A percentile compares a stretch with the other conserved stretches of the same genome.
phyloP scores from a whole-genome alignment of 805 yeast species.

The Metschnikowia shivogae region DNA sequence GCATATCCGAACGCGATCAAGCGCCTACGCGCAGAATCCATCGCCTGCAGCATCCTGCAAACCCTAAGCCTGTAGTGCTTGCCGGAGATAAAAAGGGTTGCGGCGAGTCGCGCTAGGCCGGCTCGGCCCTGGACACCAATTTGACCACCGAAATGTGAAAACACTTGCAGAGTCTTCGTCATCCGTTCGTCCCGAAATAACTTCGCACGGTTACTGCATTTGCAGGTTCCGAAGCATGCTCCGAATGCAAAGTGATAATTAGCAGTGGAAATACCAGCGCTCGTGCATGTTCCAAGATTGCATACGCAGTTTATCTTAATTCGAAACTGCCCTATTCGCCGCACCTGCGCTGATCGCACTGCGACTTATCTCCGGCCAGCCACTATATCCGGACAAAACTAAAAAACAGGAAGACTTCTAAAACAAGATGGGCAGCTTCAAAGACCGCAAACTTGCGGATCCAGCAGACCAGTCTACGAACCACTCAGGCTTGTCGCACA shows the following conservation, averaged over 20 bases:
- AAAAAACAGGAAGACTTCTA: too few relatives aligned
- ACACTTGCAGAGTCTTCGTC: too few relatives aligned
- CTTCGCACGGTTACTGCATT: background rate
- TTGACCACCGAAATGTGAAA: too few relatives aligned
- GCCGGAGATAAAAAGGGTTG: background rate
- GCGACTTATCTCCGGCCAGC: background rate
- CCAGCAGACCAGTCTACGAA: too few relatives aligned
- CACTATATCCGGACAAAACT: background rate
- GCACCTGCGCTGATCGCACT: background rate
- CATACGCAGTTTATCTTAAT: background rate
- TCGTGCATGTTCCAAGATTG: background rate
- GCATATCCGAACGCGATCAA: constrained; percentile 1
- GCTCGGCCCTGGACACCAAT: too few relatives aligned
- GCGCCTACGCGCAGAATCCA: constrained; percentile 1
- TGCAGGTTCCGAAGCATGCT: background rate
- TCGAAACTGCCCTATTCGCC: background rate
- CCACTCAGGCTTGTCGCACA: too few relatives aligned
- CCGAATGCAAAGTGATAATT: background rate
- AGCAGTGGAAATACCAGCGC: background rate
- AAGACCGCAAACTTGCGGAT: too few relatives aligned
- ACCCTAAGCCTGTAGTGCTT: background rate
- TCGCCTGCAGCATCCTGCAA: background rate
- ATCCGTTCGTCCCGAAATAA: too few relatives aligned
- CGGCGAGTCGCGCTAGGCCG: background rate
- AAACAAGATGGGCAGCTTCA: too few relatives aligned